Conservation (phyloP, 805 yeast species). For the Yarrowia divulgata region DNA sequence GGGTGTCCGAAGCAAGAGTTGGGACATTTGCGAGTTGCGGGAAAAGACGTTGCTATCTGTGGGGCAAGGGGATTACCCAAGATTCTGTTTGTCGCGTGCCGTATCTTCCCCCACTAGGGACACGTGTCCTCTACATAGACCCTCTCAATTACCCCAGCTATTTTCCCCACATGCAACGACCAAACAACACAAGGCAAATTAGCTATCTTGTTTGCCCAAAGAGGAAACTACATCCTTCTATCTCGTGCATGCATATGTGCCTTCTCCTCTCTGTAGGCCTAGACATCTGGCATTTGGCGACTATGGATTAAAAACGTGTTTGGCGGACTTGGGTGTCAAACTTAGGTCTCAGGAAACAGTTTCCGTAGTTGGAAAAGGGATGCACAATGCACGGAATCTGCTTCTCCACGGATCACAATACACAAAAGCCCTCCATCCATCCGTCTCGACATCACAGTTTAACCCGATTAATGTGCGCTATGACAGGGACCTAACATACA, state of each 20-base stretch:
- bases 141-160: background rate
- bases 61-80: too few relatives aligned
- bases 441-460: background rate
- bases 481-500: too few relatives aligned
- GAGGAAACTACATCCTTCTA: constrained; percentile 31
- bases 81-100: too few relatives aligned
- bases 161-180: constrained; percentile 22
- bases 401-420: background rate
- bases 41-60: constrained; percentile 24
- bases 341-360: constrained; percentile 3
- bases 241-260: constrained; percentile 32
- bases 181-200: background rate
- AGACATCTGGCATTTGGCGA: background rate
- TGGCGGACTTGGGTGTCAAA: background rate
- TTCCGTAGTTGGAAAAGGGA: background rate
- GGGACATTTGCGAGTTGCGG: constrained; percentile 4
- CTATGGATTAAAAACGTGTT: too few relatives aligned
- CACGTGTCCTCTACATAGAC: background rate
- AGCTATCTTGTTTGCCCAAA: constrained; percentile 19
- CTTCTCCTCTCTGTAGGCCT: constrained; percentile 5
- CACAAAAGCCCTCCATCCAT: background rate
- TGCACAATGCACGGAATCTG: too few relatives aligned
- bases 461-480: background rate
- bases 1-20: constrained; percentile 7
- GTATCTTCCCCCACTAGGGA: too few relatives aligned